Evolutionary conservation across 1,284 basidiomycete genomes (phyloP), one percentile per base, ranked within the genome.

Genomic region (Leccinum pallidistipes): DNA sequence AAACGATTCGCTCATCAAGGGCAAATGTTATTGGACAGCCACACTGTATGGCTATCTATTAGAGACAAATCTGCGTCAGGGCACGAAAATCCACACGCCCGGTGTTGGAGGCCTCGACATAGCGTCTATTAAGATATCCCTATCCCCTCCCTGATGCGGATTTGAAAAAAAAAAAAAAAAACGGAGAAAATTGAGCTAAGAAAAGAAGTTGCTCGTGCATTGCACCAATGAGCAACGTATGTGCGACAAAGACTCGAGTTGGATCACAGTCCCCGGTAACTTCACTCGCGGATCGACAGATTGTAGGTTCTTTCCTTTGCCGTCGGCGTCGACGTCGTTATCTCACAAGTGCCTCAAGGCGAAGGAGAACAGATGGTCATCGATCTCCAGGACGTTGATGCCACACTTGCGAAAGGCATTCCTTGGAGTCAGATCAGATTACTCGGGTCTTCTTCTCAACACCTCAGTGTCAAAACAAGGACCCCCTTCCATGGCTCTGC

Each of bases 161-260:
- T 59, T 93, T 91, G 24, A 21, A 21, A 21, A 21, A 21, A 21
- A 21, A 21, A 21, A 21, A 61, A 97, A 99, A 80, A 96, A 97
- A 78, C 79, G 94, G 63, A 79, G 97, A 58, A 95, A 93, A 75
- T 81, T 99, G 73, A 96, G 92, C 24, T 27, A 27, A 27, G 24
- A 97, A 81, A 93, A 92, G 74, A 97, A 94, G 74, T 72, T 92
- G 32, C 79, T 98, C 4, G 89, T 98, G 8, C 95, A 99, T 76
- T 1, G 86, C 97, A 7, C 97, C 97, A 1, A 98, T 99, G 97
- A 97, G 94, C 74, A 97, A 98, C 71, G 91, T 98, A 89, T 94
- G 79, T 98, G 97, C 72, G 97, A 99, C 80, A 98, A 98, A 76
- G 97, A 99, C 71, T 95, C 96, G 1, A 96, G 99, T 2, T 99